Percentiles rank a stretch among this genome's conserved stretches.
Conservation (phyloP, 2,329 filamentous ascomycete genomes). For the Microsporum canis region DNA sequence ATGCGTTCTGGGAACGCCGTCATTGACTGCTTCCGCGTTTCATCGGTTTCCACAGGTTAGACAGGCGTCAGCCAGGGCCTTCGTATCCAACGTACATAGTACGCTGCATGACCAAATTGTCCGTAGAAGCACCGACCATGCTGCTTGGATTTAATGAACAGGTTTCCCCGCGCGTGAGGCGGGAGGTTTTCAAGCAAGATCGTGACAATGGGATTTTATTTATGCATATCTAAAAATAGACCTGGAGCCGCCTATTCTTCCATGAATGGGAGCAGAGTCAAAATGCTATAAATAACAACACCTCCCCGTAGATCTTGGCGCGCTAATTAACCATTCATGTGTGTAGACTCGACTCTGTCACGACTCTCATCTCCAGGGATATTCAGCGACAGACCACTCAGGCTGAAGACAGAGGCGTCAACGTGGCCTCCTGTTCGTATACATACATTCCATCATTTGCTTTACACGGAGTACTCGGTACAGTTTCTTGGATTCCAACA, state of each 20-base stretch:
- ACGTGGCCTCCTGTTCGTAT: constrained; percentile 1
- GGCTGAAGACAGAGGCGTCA: not conserved
- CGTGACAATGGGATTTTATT: not conserved
- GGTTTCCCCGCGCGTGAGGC: not conserved
- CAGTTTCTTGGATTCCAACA: not conserved
- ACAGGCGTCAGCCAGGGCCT: not conserved
- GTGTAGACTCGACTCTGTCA: not conserved
- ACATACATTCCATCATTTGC: not conserved
- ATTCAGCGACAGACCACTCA: not conserved
- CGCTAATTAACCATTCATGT: not conserved
- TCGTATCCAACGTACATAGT: not conserved
- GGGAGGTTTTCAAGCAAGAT: not conserved
- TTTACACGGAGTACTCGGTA: not conserved
- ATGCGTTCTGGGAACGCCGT: not conserved
- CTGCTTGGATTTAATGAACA: not conserved
- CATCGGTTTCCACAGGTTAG: not conserved
- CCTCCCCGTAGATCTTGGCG: not conserved
- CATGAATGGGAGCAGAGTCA: not conserved
- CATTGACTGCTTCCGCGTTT: not conserved
- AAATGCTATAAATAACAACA: not conserved
- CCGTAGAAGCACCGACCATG: not conserved
- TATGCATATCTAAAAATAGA: constrained; percentile 3
- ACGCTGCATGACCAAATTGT: not conserved
- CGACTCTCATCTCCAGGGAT: not conserved
- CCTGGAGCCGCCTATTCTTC: not conserved